These are phyloP conservation scores for Penicillium sp. DNA, from an alignment of 2,329 filamentous ascomycete species.

Conservation along the genomic window DNA sequence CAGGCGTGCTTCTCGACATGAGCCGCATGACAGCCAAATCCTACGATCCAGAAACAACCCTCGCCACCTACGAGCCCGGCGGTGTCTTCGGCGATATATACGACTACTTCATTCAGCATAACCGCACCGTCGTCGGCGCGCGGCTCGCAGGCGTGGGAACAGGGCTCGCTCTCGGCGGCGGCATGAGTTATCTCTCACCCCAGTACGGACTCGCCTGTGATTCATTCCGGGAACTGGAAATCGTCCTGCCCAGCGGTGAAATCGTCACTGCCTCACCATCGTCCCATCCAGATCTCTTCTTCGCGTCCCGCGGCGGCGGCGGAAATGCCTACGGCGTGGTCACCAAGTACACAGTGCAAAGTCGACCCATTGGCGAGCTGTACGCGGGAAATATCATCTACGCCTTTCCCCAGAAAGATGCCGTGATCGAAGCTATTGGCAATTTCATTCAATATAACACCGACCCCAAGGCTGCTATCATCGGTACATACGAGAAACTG, in stretches of 20 bases:
- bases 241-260: conserved; percentile 24
- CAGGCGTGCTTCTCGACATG: conserved; percentile 32
- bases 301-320: conserved; percentile 32
- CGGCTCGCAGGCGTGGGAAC: conserved; percentile 32
- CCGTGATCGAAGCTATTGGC: conserved; percentile 33
- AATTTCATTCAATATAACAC: conserved; percentile 40
- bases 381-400: conserved; percentile 37
- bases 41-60: conserved; percentile 29
- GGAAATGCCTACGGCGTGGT: conserved; percentile 35
- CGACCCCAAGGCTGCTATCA: conserved; percentile 40
- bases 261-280: conserved; percentile 24
- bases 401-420: conserved; percentile 31
- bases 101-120: conserved; percentile 24
- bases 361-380: conserved; percentile 30
- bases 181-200: conserved; percentile 33
- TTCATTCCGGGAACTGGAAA: conserved; percentile 30
- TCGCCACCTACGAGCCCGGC: conserved; percentile 33
- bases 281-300: conserved; percentile 24
- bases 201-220: conserved; percentile 36
- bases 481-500: conserved; percentile 41
- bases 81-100: conserved; percentile 34
- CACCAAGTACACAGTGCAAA: conserved; percentile 35
- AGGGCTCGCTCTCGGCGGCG: conserved; percentile 32
- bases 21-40: conserved; percentile 31
- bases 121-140: conserved; percentile 32